These are phyloP conservation scores for Arthrobotrys iridis DNA, from an alignment of 2,329 filamentous ascomycete genomes.

Conservation along the genomic window DNA sequence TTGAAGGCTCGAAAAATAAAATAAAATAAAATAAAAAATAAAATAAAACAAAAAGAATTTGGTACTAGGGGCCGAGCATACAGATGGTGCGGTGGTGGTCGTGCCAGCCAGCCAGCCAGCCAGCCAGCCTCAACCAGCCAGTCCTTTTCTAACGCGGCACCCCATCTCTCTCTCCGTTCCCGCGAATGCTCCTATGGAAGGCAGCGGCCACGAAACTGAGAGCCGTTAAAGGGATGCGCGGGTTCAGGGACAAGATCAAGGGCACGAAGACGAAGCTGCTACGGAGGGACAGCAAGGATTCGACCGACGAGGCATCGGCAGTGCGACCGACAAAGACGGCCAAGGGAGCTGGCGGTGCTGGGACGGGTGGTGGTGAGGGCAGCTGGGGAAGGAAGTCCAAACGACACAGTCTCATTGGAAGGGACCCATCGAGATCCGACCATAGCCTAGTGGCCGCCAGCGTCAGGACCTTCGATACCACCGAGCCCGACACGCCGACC, in stretches of 20 bases:
- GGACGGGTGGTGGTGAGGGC: constrained; percentile 9
- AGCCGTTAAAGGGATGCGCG: constrained; percentile 53
- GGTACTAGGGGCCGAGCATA: constrained; percentile 15
- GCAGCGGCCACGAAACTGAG: constrained; percentile 53
- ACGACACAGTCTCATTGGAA: constrained; percentile 42
- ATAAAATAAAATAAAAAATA: too few relatives aligned
- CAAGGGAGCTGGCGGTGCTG: constrained; percentile 24
- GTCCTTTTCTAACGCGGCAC: constrained; percentile 35
- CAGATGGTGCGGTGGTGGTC: too few relatives aligned
- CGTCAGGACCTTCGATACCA: constrained; percentile 41
- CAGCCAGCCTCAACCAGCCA: constrained; percentile 3
- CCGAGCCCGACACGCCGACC: constrained; percentile 39
- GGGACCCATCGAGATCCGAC: constrained; percentile 48
- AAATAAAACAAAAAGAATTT: neutral
- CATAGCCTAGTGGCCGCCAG: constrained; percentile 40
- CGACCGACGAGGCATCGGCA: constrained; percentile 41
- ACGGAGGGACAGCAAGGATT: constrained; percentile 51
- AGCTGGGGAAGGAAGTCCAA: constrained; percentile 51
- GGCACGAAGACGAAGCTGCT: constrained; percentile 54
- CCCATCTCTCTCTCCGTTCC: constrained; percentile 13
- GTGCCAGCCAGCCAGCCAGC: neutral
- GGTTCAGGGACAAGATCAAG: constrained; percentile 53
- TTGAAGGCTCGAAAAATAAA: neutral
- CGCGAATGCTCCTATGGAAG: constrained; percentile 55
- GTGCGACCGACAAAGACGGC: constrained; percentile 46